phyloP scores from a whole-genome alignment of 2,329 filamentous ascomycete genomes.

The Massarina eburnea region DNA sequence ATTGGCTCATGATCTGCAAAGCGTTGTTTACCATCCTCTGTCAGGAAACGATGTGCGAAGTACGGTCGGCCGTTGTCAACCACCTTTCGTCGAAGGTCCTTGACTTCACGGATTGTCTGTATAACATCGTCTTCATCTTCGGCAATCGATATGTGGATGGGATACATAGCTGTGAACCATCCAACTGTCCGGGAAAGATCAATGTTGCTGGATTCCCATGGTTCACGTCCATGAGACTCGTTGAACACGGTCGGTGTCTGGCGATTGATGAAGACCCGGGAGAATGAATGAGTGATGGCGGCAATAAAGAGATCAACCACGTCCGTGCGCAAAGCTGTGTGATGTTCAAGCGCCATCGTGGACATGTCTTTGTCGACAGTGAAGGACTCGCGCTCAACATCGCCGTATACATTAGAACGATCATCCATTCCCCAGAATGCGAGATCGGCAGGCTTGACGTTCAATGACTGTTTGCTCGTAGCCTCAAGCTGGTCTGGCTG shows the following conservation, averaged over 20 bases:
- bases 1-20: constrained; percentile 52
- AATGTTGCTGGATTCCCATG: constrained; percentile 47
- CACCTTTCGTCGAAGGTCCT: constrained; percentile 54
- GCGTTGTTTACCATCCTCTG: constrained; percentile 24
- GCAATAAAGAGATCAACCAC: constrained; percentile 58
- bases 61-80: constrained; percentile 52
- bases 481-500: constrained; percentile 10
- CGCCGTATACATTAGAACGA: constrained; percentile 30
- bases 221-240: constrained; percentile 42
- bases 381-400: constrained; percentile 33
- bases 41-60: constrained; percentile 45
- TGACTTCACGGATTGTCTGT: constrained; percentile 55
- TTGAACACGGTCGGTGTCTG: constrained; percentile 52
- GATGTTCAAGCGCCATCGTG: constrained; percentile 22
- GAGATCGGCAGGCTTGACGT: constrained; percentile 22
- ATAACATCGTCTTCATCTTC: constrained; percentile 54
- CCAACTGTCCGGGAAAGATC: constrained; percentile 61
- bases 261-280: constrained; percentile 57
- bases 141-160: constrained; percentile 48
- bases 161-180: constrained; percentile 62
- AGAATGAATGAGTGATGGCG: constrained; percentile 58
- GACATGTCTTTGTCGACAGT: constrained; percentile 21
- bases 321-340: constrained; percentile 55
- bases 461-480: constrained; percentile 13
- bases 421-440: constrained; percentile 35